phyloP scores from a whole-genome alignment of 352 stramenopile species.

The Phytophthora pinifolia region DNA sequence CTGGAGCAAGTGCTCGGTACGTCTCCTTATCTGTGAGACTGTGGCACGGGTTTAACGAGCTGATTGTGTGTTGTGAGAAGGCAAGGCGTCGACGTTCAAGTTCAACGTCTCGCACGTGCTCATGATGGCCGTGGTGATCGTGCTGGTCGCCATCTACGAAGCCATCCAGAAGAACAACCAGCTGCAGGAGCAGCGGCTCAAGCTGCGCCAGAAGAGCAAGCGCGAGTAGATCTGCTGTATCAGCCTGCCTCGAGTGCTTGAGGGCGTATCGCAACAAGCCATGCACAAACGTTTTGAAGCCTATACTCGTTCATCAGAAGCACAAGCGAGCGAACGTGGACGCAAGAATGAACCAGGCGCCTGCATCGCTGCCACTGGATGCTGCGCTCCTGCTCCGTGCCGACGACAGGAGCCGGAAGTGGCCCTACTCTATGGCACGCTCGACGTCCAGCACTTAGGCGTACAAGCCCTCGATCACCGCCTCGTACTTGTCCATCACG shows the following conservation, averaged over 20 bases:
- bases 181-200: slow-evolving; percentile 69
- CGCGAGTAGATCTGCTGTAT: slow-evolving; percentile 26
- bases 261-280: slow-evolving; percentile 5
- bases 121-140: slow-evolving; percentile 76
- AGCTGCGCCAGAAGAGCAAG: slow-evolving; percentile 51
- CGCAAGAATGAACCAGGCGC: slow-evolving; percentile 18
- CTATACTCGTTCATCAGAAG: too few species aligned
- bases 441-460: slow-evolving; percentile 31
- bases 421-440: slow-evolving; percentile 13
- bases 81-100: slow-evolving; percentile 78
- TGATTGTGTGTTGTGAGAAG: slow-evolving; percentile 19
- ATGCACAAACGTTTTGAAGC: slow-evolving; percentile 21
- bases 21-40: slow-evolving; percentile 2
- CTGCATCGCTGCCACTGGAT: not conserved
- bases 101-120: slow-evolving; percentile 83
- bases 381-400: slow-evolving; percentile 8
- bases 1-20: slow-evolving; percentile 70
- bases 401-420: slow-evolving; percentile 13
- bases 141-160: slow-evolving; percentile 77
- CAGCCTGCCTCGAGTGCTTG: too few species aligned
- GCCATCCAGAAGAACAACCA: slow-evolving; percentile 73
- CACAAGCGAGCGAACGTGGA: slow-evolving; percentile 20
- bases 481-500: slow-evolving; percentile 91
- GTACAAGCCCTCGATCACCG: slow-evolving; percentile 91
- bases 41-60: not conserved